These are phyloP conservation scores for Wickerhamiella hasegawae DNA, from an alignment of 805 yeast species.

Conservation along the genomic window DNA sequence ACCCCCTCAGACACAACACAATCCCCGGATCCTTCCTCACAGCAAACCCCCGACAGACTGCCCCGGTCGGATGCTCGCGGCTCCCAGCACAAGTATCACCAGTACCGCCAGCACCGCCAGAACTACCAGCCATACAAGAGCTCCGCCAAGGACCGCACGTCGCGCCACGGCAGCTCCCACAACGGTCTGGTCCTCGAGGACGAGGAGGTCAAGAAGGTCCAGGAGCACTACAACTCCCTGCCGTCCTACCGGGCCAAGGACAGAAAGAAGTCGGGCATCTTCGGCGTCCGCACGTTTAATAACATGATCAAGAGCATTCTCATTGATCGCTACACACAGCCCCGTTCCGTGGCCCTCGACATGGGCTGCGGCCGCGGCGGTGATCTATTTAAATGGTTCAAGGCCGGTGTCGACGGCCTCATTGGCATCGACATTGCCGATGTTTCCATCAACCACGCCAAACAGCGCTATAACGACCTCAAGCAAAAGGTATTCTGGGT, in stretches of 20 bases:
- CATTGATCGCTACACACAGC: slow-evolving; percentile 48
- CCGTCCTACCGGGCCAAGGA: slow-evolving; percentile 45
- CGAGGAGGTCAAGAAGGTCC: slow-evolving; percentile 32
- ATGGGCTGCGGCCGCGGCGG: slow-evolving; percentile 98
- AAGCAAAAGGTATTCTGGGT: slow-evolving; percentile 44
- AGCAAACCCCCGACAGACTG: no score
- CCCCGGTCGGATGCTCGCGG: no score
- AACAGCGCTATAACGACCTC: slow-evolving; percentile 50
- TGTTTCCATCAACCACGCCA: slow-evolving; percentile 73
- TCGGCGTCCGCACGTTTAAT: slow-evolving; percentile 74
- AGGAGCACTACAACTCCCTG: slow-evolving; percentile 74
- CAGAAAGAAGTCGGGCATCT: slow-evolving; percentile 67
- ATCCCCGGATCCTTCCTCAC: no score
- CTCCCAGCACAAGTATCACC: not conserved
- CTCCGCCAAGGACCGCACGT: no score
- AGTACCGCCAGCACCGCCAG: not conserved
- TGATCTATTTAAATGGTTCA: slow-evolving; percentile 78
- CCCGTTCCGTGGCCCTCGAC: slow-evolving; percentile 52
- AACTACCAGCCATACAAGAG: not conserved
- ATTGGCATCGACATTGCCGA: slow-evolving; percentile 89
- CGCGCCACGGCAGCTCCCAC: not conserved
- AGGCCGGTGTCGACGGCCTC: slow-evolving; percentile 54
- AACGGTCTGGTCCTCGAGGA: not conserved
- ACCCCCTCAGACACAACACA: no score
- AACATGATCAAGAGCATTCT: slow-evolving; percentile 81